A percentile compares a stretch with the other conserved stretches of the same genome.
Evolutionary conservation across 805 yeast species (phyloP).

Genomic region (Komagataella populi): DNA sequence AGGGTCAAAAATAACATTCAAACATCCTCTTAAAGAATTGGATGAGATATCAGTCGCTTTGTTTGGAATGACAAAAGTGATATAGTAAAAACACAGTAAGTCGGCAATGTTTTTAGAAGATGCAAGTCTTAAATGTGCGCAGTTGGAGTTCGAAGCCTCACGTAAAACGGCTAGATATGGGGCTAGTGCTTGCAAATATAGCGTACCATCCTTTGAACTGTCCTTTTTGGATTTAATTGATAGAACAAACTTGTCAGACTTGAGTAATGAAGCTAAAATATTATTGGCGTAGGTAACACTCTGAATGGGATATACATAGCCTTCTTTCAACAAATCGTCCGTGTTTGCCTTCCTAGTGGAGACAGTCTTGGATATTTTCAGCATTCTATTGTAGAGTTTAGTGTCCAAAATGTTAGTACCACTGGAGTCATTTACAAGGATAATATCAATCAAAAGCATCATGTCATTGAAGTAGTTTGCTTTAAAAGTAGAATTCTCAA

Average conservation of each 20-base stretch:
- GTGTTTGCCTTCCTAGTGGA: slow-evolving; percentile 8
- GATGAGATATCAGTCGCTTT: slow-evolving; percentile 9
- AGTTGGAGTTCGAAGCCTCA: slow-evolving; percentile 10
- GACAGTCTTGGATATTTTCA: slow-evolving; percentile 14
- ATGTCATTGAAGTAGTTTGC: slow-evolving; percentile 19
- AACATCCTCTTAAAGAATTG: slow-evolving; percentile 1
- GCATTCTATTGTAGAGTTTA: slow-evolving; percentile 15
- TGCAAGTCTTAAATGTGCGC: slow-evolving; percentile 14
- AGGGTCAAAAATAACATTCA: slow-evolving; percentile 9
- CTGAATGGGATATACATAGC: slow-evolving; percentile 15
- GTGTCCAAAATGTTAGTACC: slow-evolving; percentile 13
- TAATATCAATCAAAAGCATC: slow-evolving; percentile 14
- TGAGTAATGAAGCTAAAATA: slow-evolving; percentile 13
- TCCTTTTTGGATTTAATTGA: background rate
- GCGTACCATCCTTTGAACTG: background rate
- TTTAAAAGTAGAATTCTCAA: slow-evolving; percentile 15
- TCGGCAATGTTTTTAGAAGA: slow-evolving; percentile 17
- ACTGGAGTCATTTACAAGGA: slow-evolving; percentile 14
- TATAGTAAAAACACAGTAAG: slow-evolving; percentile 16
- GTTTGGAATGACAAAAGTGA: slow-evolving; percentile 12
- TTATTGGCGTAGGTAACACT: slow-evolving; percentile 16
- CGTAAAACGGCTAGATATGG: background rate
- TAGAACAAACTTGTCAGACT: slow-evolving; percentile 15
- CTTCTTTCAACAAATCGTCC: slow-evolving; percentile 4
- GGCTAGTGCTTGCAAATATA: background rate